phyloP scores from a whole-genome alignment of 345 rosid species.

The Euphorbia lathyris region DNA sequence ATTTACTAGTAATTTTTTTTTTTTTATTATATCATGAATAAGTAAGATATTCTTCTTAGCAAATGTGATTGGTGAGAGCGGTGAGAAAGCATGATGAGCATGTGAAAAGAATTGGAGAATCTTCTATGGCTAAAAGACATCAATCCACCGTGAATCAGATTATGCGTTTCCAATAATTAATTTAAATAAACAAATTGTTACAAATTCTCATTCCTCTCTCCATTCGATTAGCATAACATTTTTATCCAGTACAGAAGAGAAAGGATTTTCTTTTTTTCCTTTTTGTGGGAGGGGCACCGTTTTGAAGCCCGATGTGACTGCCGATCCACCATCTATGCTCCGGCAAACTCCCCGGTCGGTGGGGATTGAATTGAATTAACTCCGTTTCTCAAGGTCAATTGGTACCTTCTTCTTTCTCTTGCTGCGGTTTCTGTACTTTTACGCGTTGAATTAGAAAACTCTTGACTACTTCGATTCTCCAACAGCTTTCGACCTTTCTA shows the following conservation, averaged over 20 bases:
- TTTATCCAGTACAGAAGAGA: not conserved
- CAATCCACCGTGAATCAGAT: too few species aligned
- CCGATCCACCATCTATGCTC: not conserved
- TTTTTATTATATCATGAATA: too few species aligned
- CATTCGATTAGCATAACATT: constrained; percentile 8
- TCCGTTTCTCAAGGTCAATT: not conserved
- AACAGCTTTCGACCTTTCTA: not conserved
- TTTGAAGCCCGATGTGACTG: constrained; percentile 6
- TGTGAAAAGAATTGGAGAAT: too few species aligned
- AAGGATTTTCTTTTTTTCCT: not conserved
- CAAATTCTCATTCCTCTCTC: too few species aligned
- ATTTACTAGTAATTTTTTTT: too few species aligned
- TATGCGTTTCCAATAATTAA: too few species aligned
- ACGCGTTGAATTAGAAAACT: not conserved
- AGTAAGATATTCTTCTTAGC: too few species aligned
- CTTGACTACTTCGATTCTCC: not conserved
- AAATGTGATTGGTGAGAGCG: too few species aligned
- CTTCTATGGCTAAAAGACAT: too few species aligned
- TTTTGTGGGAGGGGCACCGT: constrained; percentile 12
- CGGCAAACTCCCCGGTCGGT: constrained; percentile 1
- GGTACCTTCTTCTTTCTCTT: not conserved
- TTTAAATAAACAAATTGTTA: too few species aligned
- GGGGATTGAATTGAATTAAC: not conserved
- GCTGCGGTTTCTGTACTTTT: not conserved
- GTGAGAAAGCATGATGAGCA: too few species aligned